Evolutionary conservation across 2,329 filamentous ascomycete genomes (phyloP), one percentile per base, ranked within the genome.

Genomic region (Aspergillus felis): DNA sequence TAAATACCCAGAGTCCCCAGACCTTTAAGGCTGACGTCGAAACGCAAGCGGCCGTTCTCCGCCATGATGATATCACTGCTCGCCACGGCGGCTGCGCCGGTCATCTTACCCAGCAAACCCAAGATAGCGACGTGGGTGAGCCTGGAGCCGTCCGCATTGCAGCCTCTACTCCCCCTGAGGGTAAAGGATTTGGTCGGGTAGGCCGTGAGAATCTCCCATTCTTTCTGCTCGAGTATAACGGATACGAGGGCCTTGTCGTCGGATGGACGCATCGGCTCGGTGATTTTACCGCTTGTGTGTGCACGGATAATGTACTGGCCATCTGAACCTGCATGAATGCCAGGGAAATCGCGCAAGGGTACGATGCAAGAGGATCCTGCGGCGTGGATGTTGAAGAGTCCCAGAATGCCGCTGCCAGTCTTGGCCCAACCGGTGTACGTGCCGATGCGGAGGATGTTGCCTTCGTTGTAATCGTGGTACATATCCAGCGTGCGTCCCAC

Each of bases 21-120:
- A 0, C 92, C 92, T 71, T 96, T 97, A 46, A 97, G 70, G 14
- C 82, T 84, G 1, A 88, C 84, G 65, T 86, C 84, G 12, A 95
- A 75, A 7, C 84, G 74, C 22, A 94, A 75, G 17, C 85, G 68
- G 10, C 86, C 85, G 56, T 84, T 87, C 7, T 81, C 78, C 38
- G 82, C 75, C 64, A 87, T 70, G 35, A 81, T 82, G 48, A 87
- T 81, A 28, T 83, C 80, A n/a, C 79, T 87, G 41, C 79, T 81
- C 1, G 88, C 78, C 7, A 96, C 82, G 0, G 91, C 92, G 1
- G 91, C 92, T 0, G 88, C 86, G 0, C 92, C 93, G 0, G 91
- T 91, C 90, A 97, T 96, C 74, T 97, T 96, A 2, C 84, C 89
- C 3, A 96, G 63, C 1, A 97, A 78, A 0, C 93, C 93, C 0